Evolutionary conservation across 2,329 filamentous ascomycete genomes (phyloP).

Genomic region (Calonectria montana): DNA sequence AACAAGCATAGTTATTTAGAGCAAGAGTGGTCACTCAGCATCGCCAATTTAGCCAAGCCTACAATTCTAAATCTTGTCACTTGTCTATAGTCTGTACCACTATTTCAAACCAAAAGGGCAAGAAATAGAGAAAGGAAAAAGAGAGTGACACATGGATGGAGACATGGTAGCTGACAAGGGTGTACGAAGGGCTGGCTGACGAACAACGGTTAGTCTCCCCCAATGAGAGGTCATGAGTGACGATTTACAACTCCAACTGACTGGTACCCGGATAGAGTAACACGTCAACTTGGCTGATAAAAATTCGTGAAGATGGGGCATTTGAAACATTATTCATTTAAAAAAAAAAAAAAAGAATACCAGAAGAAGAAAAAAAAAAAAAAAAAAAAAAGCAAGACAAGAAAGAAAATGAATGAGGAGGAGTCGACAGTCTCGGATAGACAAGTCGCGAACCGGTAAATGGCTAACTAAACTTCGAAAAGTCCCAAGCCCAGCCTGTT

Average conservation of each 20-base stretch:
- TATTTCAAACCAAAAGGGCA: not conserved
- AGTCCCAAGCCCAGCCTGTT: not conserved
- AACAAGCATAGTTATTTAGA: not conserved
- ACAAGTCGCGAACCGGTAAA: not conserved
- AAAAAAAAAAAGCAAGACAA: not conserved
- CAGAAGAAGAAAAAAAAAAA: not conserved
- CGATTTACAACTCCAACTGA: not conserved
- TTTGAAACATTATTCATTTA: not conserved
- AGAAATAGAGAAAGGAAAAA: not conserved
- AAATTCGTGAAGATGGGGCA: not conserved
- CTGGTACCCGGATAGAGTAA: not conserved
- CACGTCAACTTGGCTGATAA: not conserved
- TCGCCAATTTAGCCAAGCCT: not conserved
- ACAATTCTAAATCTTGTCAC: slow-evolving; percentile 8
- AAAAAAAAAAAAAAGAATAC: not conserved
- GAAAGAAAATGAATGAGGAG: not conserved
- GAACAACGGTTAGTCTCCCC: not conserved
- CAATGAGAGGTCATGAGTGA: not conserved
- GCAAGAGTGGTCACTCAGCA: not conserved
- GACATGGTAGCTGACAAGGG: not conserved
- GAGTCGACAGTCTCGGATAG: not conserved
- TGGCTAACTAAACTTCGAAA: not conserved
- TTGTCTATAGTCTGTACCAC: not conserved
- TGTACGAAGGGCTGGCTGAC: not conserved
- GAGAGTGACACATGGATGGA: not conserved